Percentiles rank a stretch among this genome's conserved stretches.
phyloP scores from a whole-genome alignment of 148 eudicot species.

The Mesembryanthemum crystallinum region DNA sequence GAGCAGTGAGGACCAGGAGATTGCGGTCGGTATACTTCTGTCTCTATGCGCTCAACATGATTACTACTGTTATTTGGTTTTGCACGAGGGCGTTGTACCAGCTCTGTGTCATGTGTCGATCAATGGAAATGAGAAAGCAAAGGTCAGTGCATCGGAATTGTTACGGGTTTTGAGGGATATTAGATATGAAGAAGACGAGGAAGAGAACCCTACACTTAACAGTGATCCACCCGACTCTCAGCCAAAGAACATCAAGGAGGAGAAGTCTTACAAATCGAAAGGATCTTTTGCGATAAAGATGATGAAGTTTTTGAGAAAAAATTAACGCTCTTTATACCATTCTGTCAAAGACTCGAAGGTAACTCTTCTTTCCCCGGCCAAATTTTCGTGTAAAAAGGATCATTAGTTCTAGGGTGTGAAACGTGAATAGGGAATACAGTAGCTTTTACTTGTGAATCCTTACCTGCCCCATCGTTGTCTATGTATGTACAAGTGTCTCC shows the following conservation, averaged over 20 bases:
- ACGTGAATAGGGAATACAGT: not conserved
- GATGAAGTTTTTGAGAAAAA: slow-evolving; percentile 28
- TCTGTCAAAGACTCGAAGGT: not conserved
- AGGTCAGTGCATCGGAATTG: slow-evolving; percentile 54
- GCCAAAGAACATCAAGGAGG: slow-evolving; percentile 14
- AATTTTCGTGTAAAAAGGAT: slow-evolving; percentile 17
- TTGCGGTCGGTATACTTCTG: slow-evolving; percentile 55
- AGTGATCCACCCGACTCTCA: slow-evolving; percentile 3
- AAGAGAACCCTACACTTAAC: slow-evolving; percentile 22
- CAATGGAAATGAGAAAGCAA: slow-evolving; percentile 63
- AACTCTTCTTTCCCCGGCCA: not conserved
- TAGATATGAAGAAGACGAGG: slow-evolving; percentile 19
- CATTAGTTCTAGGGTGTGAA: slow-evolving; percentile 1
- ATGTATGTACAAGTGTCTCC: not conserved
- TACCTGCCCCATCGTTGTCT: not conserved
- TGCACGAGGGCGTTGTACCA: slow-evolving; percentile 72
- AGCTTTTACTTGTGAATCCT: not conserved
- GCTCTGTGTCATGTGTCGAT: slow-evolving; percentile 35
- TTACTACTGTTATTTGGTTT: slow-evolving; percentile 51
- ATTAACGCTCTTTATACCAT: slow-evolving; percentile 13
- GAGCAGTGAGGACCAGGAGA: slow-evolving; percentile 55
- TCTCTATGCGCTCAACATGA: slow-evolving; percentile 53
- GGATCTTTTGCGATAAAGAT: slow-evolving; percentile 32
- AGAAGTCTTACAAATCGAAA: slow-evolving; percentile 31
- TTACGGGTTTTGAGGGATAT: slow-evolving; percentile 46